Percentiles rank a stretch among this genome's conserved stretches.
These are phyloP conservation scores for Neurospora sp. DNA, from an alignment of 2,329 filamentous ascomycete species.

Conservation along the genomic window DNA sequence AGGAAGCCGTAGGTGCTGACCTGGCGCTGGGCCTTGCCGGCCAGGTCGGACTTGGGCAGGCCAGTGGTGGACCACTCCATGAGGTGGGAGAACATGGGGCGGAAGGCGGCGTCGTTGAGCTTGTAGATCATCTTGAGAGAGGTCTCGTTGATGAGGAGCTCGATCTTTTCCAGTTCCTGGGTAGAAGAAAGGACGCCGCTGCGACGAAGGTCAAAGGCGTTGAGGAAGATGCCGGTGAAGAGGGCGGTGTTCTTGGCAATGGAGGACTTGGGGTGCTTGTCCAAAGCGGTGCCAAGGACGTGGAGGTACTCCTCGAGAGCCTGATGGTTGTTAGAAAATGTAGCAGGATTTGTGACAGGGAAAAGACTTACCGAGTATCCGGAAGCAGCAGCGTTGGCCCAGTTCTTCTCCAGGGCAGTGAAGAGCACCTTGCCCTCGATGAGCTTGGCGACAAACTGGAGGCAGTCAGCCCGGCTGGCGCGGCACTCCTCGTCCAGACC, in stretches of 20 bases:
- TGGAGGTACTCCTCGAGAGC: slow-evolving; percentile 60
- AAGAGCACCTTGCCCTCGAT: slow-evolving; percentile 71
- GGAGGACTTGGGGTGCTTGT: slow-evolving; percentile 65
- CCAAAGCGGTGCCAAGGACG: slow-evolving; percentile 60
- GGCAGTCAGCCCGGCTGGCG: slow-evolving; percentile 56
- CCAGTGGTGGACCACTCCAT: slow-evolving; percentile 65
- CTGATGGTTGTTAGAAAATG: slow-evolving; percentile 29
- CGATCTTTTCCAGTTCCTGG: slow-evolving; percentile 47
- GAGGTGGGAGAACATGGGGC: slow-evolving; percentile 80
- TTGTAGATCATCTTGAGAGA: slow-evolving; percentile 90
- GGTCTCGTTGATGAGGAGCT: slow-evolving; percentile 56
- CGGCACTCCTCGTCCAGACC: slow-evolving; percentile 51
- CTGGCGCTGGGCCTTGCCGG: slow-evolving; percentile 51
- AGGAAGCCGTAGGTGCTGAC: slow-evolving; percentile 78
- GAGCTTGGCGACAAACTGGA: slow-evolving; percentile 65
- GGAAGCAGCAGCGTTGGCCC: slow-evolving; percentile 50
- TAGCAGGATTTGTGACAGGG: background rate
- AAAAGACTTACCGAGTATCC: slow-evolving; percentile 48
- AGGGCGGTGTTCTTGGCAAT: slow-evolving; percentile 65
- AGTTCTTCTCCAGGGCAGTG: slow-evolving; percentile 60
- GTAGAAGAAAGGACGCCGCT: slow-evolving; percentile 43
- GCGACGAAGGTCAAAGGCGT: slow-evolving; percentile 46
- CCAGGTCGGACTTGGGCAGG: slow-evolving; percentile 50
- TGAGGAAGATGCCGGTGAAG: slow-evolving; percentile 56
- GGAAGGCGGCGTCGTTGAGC: slow-evolving; percentile 87